Percentiles rank a stretch among this genome's conserved stretches.
Conservation (phyloP, 768 basidiomycete species). For the Tricholoma furcatifolium region DNA sequence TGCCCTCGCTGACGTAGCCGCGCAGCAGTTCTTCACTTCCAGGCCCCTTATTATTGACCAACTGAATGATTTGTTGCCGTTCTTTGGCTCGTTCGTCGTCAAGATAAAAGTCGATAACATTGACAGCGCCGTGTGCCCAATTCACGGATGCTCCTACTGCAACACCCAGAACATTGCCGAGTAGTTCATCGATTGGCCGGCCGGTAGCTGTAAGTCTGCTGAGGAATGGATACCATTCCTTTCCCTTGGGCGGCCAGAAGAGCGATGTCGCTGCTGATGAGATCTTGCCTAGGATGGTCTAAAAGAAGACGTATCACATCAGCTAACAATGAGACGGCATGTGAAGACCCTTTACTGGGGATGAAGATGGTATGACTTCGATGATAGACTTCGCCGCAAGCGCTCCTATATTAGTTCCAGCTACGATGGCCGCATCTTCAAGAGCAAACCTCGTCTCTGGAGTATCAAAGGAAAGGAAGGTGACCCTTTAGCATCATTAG, state of each 20-base stretch:
- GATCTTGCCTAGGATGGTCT: slow-evolving; percentile 12
- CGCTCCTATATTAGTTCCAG: slow-evolving; percentile 27
- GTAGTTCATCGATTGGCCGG: slow-evolving; percentile 18
- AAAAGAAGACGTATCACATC: background rate
- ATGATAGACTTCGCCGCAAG: slow-evolving; percentile 32
- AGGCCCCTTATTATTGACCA: slow-evolving; percentile 24
- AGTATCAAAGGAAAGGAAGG: slow-evolving; percentile 26
- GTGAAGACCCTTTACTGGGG: slow-evolving; percentile 22
- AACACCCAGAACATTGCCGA: background rate
- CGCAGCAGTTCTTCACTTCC: slow-evolving; percentile 34
- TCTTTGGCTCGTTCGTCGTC: slow-evolving; percentile 34
- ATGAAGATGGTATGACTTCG: slow-evolving; percentile 21
- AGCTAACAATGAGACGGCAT: background rate
- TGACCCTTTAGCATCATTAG: slow-evolving; percentile 12
- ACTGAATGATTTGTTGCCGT: background rate
- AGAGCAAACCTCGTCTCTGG: slow-evolving; percentile 33
- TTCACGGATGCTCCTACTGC: background rate
- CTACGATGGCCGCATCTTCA: slow-evolving; percentile 24
- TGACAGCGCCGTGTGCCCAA: slow-evolving; percentile 29
- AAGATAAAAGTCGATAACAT: slow-evolving; percentile 54
- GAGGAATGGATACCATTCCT: slow-evolving; percentile 39
- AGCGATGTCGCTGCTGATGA: slow-evolving; percentile 2
- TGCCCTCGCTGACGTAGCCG: slow-evolving; percentile 52
- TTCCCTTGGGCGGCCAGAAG: slow-evolving; percentile 19
- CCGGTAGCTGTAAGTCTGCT: slow-evolving; percentile 33